phyloP scores from a whole-genome alignment of 345 rosid genomes.

The Nephelium lappaceum region DNA sequence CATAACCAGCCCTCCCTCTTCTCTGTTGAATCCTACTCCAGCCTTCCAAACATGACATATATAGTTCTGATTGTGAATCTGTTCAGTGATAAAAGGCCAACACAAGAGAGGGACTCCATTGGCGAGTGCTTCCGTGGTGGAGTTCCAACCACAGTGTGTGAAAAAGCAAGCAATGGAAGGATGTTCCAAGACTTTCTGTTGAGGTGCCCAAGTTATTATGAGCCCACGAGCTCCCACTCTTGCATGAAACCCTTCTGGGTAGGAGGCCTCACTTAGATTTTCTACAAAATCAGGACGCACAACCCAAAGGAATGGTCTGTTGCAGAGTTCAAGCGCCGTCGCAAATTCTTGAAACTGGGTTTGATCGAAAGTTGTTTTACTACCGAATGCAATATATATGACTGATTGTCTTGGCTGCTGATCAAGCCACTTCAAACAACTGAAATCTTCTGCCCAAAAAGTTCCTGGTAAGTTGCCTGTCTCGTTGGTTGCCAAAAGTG shows the following conservation, averaged over 20 bases:
- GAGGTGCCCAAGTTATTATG: neutral
- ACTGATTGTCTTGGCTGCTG: slow-evolving; percentile 34
- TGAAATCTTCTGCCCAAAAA: slow-evolving; percentile 34
- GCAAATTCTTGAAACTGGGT: slow-evolving; percentile 37
- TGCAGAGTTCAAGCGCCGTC: slow-evolving; percentile 27
- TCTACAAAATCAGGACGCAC: slow-evolving; percentile 14
- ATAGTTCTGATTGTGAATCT: slow-evolving; percentile 38
- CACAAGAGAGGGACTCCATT: slow-evolving; percentile 58
- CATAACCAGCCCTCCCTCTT: slow-evolving; percentile 27
- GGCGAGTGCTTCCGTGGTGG: slow-evolving; percentile 54
- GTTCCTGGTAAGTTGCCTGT: slow-evolving; percentile 23
- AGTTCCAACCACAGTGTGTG: slow-evolving; percentile 45
- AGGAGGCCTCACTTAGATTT: neutral
- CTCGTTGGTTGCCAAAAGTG: slow-evolving; percentile 17
- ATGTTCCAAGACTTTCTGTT: neutral
- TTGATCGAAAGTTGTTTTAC: slow-evolving; percentile 24
- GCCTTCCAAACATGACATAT: slow-evolving; percentile 50
- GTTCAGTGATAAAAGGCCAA: slow-evolving; percentile 55
- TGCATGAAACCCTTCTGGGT: slow-evolving; percentile 1
- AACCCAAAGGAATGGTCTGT: slow-evolving; percentile 20
- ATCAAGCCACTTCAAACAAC: slow-evolving; percentile 38
- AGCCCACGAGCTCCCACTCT: slow-evolving; percentile 2
- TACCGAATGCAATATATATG: slow-evolving; percentile 45
- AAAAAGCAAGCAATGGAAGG: neutral
- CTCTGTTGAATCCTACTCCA: slow-evolving; percentile 40